Base-by-base conservation (phyloP, 495 filamentous ascomycete genomes). In the Xylaria palmicola region DNA sequence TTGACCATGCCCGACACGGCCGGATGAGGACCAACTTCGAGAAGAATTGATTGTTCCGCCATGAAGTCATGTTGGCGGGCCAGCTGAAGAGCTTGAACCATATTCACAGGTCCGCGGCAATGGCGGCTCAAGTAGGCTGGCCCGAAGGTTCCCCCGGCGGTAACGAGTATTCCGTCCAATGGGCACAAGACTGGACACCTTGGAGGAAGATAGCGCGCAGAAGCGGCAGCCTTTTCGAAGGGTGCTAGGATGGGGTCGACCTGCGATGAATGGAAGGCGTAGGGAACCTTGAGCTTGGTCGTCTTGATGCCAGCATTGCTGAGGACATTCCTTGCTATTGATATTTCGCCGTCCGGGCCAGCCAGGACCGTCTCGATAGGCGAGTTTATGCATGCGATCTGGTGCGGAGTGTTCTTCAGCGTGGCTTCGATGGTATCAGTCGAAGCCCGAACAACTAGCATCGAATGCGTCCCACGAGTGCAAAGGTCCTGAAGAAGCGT, bases 261-360 rank as follows among this genome's bases (percentile, higher is more conserved):
- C 63, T 90, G 88, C 0, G 80, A 72, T 8, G 86, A 84, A 70
- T 91, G 88, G 73, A 89, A 90, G 12, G 86, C 88, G 56, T 81
- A 89, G 34, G 83, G 81, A 5, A 88, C 78, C 17, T 83, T 78
- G 9, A 90, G 76, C 47, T 78, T 80, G 6, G 76, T 83, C 36
- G 74, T 80, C 63, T 85, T 88, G 56, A 69, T 51, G 4, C 84
- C 74, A 20, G 20, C 24, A 52, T 39, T 8, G 9, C 19, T 12
- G 49, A 1, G 24, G 19, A 22, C 19, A 10, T 9, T 37, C 49
- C 24, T 27, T 72, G 70, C 43, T 83, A 76, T 45, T 80, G 71
- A 68, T 88, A 69, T n/a, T 65, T 43, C 51, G 34, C 34, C 34
- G 1, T 34, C 29, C 1, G 65, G 27, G 4, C 83, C 81, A 36